Conservation (phyloP, 139 green algal species). For the Asterochloris erici region DNA sequence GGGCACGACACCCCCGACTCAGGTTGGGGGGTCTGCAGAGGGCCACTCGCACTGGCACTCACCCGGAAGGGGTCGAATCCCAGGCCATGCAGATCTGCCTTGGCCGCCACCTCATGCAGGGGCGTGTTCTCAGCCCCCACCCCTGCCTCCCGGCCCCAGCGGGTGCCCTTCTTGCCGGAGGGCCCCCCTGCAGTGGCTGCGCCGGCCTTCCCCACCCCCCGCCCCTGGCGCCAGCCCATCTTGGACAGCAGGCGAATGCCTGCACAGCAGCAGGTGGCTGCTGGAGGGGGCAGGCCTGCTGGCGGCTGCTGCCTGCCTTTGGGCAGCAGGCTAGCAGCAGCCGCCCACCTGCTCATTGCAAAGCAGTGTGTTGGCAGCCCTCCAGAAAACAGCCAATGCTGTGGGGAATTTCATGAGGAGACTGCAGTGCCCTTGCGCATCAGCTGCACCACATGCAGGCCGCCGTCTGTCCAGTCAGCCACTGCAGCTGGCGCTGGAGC, state of each 20-base stretch:
- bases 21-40: too few relatives aligned
- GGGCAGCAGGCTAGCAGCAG: not conserved
- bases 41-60: too few relatives aligned
- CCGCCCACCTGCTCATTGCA: not conserved
- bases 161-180: slow-evolving; percentile 23
- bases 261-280: slow-evolving; percentile 19
- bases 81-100: slow-evolving; percentile 82
- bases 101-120: slow-evolving; percentile 70
- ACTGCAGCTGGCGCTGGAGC: too few relatives aligned
- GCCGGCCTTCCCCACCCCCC: slow-evolving; percentile 53
- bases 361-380: not conserved
- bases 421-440: too few relatives aligned
- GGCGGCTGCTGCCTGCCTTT: too few relatives aligned
- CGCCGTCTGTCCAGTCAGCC: too few relatives aligned
- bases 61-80: slow-evolving; percentile 87
- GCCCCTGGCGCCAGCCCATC: slow-evolving; percentile 92
- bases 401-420: too few relatives aligned
- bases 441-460: too few relatives aligned
- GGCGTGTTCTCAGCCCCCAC: slow-evolving; percentile 68
- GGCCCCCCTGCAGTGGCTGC: not conserved
- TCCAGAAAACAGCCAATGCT: too few relatives aligned
- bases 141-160: slow-evolving; percentile 57
- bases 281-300: not conserved
- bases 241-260: slow-evolving; percentile 81
- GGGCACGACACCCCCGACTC: too few relatives aligned